Percentiles rank a stretch among this genome's conserved stretches.
These are phyloP conservation scores for Claviceps arundinis DNA, from an alignment of 2,329 filamentous ascomycete species.

Conservation along the genomic window DNA sequence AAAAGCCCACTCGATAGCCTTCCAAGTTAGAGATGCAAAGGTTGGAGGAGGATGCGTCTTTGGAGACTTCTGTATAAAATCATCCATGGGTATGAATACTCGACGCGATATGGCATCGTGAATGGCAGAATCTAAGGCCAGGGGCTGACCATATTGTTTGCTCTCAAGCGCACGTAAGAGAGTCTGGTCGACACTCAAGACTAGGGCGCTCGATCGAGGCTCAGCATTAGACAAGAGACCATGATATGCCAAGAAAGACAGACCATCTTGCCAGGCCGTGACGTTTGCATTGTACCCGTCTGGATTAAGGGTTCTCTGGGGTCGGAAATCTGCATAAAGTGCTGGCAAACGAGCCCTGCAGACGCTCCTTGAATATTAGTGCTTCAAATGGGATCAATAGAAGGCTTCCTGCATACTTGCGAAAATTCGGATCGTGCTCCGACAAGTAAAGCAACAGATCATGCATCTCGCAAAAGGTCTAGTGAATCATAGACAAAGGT, in stretches of 20 bases:
- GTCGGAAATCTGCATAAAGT: conserved; percentile 75
- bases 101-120: conserved; percentile 56
- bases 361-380: neutral
- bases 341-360: conserved; percentile 65
- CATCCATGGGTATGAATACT: conserved; percentile 55
- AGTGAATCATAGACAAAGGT: too few relatives aligned
- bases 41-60: conserved; percentile 59
- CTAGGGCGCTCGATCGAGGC: conserved; percentile 31
- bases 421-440: conserved; percentile 47
- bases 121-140: conserved; percentile 68
- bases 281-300: conserved; percentile 77
- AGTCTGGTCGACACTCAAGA: conserved; percentile 43
- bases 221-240: conserved; percentile 37
- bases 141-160: conserved; percentile 66
- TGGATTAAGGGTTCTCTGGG: conserved; percentile 63
- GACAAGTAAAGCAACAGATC: conserved; percentile 56
- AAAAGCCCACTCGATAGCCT: conserved; percentile 62
- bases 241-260: conserved; percentile 53
- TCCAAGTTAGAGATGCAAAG: conserved; percentile 58
- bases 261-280: conserved; percentile 61
- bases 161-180: conserved; percentile 61
- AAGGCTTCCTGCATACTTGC: conserved; percentile 27
- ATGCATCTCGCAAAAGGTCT: conserved; percentile 31
- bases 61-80: conserved; percentile 51
- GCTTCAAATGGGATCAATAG: neutral